Evolutionary conservation across 2,329 filamentous ascomycete species (phyloP).

Genomic region (Trichoderma breve): DNA sequence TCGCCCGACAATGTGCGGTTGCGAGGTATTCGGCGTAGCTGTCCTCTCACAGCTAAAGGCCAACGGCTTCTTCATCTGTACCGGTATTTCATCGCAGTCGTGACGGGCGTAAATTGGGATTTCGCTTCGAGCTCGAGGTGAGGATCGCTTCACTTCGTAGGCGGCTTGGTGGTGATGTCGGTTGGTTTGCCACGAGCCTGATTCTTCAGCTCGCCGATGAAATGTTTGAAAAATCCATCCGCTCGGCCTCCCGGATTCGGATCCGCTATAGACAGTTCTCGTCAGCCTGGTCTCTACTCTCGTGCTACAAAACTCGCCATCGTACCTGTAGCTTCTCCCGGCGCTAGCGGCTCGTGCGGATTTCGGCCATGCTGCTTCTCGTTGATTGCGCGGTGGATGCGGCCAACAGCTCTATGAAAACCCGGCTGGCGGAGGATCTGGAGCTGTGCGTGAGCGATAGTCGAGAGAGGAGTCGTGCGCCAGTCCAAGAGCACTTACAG

Average conservation of each 20-base stretch:
- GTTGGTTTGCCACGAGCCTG: conserved; percentile 48
- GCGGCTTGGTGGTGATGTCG: conserved; percentile 34
- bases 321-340: conserved; percentile 52
- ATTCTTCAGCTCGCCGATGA: conserved; percentile 51
- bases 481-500: conserved; percentile 25
- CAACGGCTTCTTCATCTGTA: background rate
- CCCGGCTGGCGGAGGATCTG: conserved; percentile 51
- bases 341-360: conserved; percentile 49
- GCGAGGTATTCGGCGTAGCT: background rate
- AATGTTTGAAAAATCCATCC: conserved; percentile 45
- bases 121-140: background rate
- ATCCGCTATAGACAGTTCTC: conserved; percentile 29
- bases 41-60: too few species aligned
- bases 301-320: background rate
- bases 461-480: background rate
- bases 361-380: conserved; percentile 49
- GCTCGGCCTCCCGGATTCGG: conserved; percentile 29
- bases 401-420: conserved; percentile 52
- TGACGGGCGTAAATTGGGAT: background rate
- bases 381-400: conserved; percentile 51
- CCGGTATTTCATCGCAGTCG: background rate
- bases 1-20: background rate
- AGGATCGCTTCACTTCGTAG: conserved; percentile 26
- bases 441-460: conserved; percentile 13
- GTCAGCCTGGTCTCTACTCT: background rate